A percentile compares a stretch with the other conserved stretches of the same genome.
Evolutionary conservation across 2,329 filamentous ascomycete species (phyloP).

Genomic region (Aspergillus pseudotamarii): DNA sequence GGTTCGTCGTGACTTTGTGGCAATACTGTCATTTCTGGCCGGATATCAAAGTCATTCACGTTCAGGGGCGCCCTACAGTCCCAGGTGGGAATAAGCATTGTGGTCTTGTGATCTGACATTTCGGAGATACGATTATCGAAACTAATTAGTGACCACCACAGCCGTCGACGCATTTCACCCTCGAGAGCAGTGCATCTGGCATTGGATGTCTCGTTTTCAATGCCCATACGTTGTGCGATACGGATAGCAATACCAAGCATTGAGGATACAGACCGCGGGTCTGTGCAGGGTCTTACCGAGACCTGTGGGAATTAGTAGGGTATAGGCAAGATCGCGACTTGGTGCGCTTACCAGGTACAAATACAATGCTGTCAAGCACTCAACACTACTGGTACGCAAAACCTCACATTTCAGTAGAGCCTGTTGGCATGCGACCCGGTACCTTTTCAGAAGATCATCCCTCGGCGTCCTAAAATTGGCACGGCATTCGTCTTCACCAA

Average conservation of each 20-base stretch:
- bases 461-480: conserved; percentile 41
- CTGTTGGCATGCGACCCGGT: conserved; percentile 52
- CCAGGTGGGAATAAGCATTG: conserved; percentile 46
- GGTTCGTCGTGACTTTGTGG: conserved; percentile 34
- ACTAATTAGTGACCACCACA: conserved; percentile 73
- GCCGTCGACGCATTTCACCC: conserved; percentile 68
- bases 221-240: conserved; percentile 68
- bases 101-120: conserved; percentile 56
- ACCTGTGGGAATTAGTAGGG: conserved; percentile 48
- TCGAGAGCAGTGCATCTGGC: conserved; percentile 55
- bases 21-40: conserved; percentile 39
- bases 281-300: conserved; percentile 60
- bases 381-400: conserved; percentile 45
- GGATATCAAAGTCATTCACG: conserved; percentile 46
- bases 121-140: conserved; percentile 72
- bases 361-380: conserved; percentile 55
- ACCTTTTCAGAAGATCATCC: conserved; percentile 42
- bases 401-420: conserved; percentile 49
- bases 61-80: conserved; percentile 48
- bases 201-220: conserved; percentile 65
- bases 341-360: conserved; percentile 54
- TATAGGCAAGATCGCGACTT: not conserved
- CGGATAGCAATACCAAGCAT: conserved; percentile 68
- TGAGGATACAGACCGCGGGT: conserved; percentile 61
- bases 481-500: conserved; percentile 59